Evolutionary conservation across 345 rosid genomes (phyloP).

Genomic region (Gossypium australe): DNA sequence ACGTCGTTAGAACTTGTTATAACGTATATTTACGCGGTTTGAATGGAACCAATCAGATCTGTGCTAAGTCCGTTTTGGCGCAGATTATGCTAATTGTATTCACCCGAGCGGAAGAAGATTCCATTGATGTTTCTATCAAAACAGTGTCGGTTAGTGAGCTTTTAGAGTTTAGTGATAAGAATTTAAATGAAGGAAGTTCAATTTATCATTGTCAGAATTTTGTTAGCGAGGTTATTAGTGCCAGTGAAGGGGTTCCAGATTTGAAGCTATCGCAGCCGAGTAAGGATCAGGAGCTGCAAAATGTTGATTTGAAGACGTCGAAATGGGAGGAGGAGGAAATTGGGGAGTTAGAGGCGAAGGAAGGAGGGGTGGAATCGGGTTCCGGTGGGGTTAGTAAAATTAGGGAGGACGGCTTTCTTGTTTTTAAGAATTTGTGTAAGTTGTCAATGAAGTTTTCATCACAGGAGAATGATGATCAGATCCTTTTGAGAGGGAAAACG

Average conservation of each 20-base stretch:
- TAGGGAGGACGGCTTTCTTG: slow-evolving; percentile 81
- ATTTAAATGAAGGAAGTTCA: slow-evolving; percentile 85
- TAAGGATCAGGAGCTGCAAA: slow-evolving; percentile 30
- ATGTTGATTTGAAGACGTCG: slow-evolving; percentile 33
- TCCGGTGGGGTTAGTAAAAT: slow-evolving; percentile 47
- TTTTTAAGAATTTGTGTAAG: slow-evolving; percentile 84
- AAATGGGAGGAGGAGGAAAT: slow-evolving; percentile 25
- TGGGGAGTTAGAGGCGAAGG: slow-evolving; percentile 25
- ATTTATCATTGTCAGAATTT: slow-evolving; percentile 75
- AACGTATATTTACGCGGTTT: slow-evolving; percentile 82
- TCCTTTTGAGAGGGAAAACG: slow-evolving; percentile 85
- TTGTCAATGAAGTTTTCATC: slow-evolving; percentile 93
- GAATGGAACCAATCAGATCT: slow-evolving; percentile 91
- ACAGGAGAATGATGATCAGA: slow-evolving; percentile 92
- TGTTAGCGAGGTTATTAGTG: slow-evolving; percentile 59
- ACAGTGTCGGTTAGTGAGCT: slow-evolving; percentile 62
- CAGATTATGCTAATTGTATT: slow-evolving; percentile 78
- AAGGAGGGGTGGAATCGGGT: slow-evolving; percentile 31
- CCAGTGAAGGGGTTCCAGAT: slow-evolving; percentile 56
- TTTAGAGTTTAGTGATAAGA: slow-evolving; percentile 80
- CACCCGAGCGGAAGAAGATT: slow-evolving; percentile 69
- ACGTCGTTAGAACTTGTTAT: slow-evolving; percentile 78
- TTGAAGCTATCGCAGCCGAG: slow-evolving; percentile 30
- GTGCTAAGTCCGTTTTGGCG: slow-evolving; percentile 87
- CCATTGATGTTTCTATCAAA: slow-evolving; percentile 43